Conservation (phyloP, 768 basidiomycete species). For the Roridomyces roridus region DNA sequence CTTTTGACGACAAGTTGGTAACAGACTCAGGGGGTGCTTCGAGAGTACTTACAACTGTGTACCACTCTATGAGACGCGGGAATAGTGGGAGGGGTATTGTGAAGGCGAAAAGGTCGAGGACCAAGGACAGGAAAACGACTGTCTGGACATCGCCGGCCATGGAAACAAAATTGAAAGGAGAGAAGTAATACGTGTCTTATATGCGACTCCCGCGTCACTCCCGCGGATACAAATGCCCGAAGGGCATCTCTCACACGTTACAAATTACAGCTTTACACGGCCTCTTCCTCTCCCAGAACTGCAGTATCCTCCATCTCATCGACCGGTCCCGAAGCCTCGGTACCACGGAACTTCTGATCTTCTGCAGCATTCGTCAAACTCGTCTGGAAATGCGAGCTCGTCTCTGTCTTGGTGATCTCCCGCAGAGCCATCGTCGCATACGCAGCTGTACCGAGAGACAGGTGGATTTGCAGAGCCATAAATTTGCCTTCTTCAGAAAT, state of each 20-base stretch:
- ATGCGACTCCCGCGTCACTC: too few relatives aligned
- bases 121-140: constrained; percentile 87
- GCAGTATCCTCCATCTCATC: constrained; percentile 33
- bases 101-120: constrained; percentile 91
- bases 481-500: constrained; percentile 79
- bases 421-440: constrained; percentile 99
- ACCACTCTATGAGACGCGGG: constrained; percentile 97
- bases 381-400: constrained; percentile 91
- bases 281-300: constrained; percentile 24
- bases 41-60: constrained; percentile 62
- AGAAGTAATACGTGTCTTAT: not conserved
- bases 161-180: not conserved
- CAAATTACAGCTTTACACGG: not conserved
- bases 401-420: constrained; percentile 95
- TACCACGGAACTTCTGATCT: constrained; percentile 81
- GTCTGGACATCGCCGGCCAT: constrained; percentile 26
- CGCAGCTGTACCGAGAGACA: constrained; percentile 88
- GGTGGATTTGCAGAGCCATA: constrained; percentile 82
- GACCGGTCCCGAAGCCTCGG: constrained; percentile 36
- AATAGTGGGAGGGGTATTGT: constrained; percentile 96
- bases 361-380: constrained; percentile 76
- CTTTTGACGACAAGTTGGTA: constrained; percentile 39
- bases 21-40: not conserved
- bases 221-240: not conserved
- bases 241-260: too few relatives aligned